phyloP scores from a whole-genome alignment of 2,329 filamentous ascomycete species.

The Talaromyces funiculosus region DNA sequence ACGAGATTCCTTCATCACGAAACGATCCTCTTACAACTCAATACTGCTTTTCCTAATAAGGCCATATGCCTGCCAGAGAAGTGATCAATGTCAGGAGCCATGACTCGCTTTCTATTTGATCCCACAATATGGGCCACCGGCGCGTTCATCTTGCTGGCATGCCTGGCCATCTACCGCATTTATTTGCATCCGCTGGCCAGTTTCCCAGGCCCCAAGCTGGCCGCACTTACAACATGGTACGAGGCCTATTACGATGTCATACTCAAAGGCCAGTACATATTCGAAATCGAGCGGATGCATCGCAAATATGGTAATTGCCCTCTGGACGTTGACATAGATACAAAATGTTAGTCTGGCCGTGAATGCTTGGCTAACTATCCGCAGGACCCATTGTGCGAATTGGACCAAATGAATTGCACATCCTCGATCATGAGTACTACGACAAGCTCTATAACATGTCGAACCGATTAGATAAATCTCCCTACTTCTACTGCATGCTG shows the following conservation, averaged over 20 bases:
- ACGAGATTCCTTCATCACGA: no score
- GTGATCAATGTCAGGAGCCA: no score
- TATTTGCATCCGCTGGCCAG: conserved; percentile 19
- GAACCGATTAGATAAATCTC: conserved; percentile 22
- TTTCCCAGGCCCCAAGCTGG: conserved; percentile 20
- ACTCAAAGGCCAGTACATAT: conserved; percentile 23
- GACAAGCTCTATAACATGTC: conserved; percentile 17
- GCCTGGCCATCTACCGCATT: conserved; percentile 17
- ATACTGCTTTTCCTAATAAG: no score
- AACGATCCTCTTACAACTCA: no score
- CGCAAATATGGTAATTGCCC: conserved; percentile 22
- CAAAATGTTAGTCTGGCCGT: no score
- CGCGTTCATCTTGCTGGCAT: conserved; percentile 4
- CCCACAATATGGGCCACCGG: no score
- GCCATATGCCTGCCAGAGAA: no score
- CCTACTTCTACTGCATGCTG: conserved; percentile 13
- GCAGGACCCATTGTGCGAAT: conserved; percentile 22
- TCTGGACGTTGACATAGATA: background rate
- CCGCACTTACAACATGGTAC: conserved; percentile 19
- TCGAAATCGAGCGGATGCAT: conserved; percentile 27
- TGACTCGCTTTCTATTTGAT: no score
- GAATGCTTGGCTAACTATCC: no score
- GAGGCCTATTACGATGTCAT: conserved; percentile 23
- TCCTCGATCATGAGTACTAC: conserved; percentile 18
- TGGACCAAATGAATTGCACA: conserved; percentile 19